phyloP scores from a whole-genome alignment of 345 rosid species.

The Salix exigua region DNA sequence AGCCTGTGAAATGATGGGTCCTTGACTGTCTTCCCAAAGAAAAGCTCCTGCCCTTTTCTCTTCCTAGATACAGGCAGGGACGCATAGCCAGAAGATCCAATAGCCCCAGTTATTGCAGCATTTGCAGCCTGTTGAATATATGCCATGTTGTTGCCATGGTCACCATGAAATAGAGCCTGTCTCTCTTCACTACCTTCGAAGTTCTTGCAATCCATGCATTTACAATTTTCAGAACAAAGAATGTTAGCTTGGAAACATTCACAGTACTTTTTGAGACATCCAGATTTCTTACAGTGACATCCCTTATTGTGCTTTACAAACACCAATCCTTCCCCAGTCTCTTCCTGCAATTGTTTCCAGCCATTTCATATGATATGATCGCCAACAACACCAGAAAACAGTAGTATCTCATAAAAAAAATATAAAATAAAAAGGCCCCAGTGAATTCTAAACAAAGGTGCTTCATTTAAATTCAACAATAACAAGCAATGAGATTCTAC shows the following conservation, averaged over 20 bases:
- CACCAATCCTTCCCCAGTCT: slow-evolving; percentile 60
- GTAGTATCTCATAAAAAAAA: background rate
- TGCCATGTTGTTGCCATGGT: slow-evolving; percentile 74
- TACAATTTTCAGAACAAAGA: slow-evolving; percentile 94
- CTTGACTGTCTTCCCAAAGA: slow-evolving; percentile 58
- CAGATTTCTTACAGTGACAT: slow-evolving; percentile 98
- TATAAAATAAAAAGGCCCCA: background rate
- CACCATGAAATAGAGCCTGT: slow-evolving; percentile 89
- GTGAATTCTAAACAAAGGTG: background rate
- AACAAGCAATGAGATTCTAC: background rate
- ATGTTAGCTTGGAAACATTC: slow-evolving; percentile 98
- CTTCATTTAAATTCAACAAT: background rate
- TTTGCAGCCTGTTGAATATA: slow-evolving; percentile 97
- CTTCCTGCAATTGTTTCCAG: slow-evolving; percentile 53
- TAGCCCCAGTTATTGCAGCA: slow-evolving; percentile 97
- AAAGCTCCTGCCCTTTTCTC: slow-evolving; percentile 78
- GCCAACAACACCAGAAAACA: background rate
- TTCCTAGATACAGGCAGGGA: slow-evolving; percentile 68
- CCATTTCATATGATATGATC: background rate
- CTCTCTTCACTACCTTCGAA: slow-evolving; percentile 98
- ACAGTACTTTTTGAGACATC: slow-evolving; percentile 97
- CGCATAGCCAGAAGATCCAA: slow-evolving; percentile 89
- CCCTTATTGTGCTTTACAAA: slow-evolving; percentile 97
- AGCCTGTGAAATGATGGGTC: slow-evolving; percentile 56
- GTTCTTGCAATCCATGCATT: slow-evolving; percentile 96